Evolutionary conservation across 1,139 yeast genomes (phyloP).

Genomic region (Maudiozyma humilis): DNA sequence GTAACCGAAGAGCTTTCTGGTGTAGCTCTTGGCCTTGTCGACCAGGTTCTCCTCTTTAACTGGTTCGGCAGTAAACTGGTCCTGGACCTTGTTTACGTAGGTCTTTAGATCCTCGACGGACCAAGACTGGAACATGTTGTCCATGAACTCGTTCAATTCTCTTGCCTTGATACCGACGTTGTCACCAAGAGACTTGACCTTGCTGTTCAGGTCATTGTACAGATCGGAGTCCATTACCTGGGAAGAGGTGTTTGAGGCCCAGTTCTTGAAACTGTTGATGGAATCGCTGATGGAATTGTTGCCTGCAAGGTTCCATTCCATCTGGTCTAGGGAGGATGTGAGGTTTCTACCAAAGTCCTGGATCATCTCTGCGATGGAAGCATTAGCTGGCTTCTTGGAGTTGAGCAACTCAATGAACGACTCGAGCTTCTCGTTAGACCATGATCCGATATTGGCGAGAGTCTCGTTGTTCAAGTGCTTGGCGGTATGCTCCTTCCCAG

Average conservation of each 20-base stretch:
- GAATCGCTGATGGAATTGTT: not conserved
- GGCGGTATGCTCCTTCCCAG: not conserved
- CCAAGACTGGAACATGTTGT: slow-evolving; percentile 43
- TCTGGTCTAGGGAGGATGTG: not conserved
- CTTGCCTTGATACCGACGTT: slow-evolving; percentile 24
- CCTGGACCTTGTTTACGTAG: slow-evolving; percentile 48
- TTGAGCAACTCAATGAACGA: slow-evolving; percentile 10
- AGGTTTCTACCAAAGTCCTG: not conserved
- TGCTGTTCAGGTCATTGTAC: slow-evolving; percentile 18
- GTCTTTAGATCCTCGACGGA: slow-evolving; percentile 45
- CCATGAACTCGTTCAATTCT: slow-evolving; percentile 22
- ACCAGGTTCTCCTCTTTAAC: slow-evolving; percentile 39
- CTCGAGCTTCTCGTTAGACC: not conserved
- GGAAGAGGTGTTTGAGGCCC: slow-evolving; percentile 2
- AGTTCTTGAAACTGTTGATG: slow-evolving; percentile 8
- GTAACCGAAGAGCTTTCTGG: slow-evolving; percentile 33
- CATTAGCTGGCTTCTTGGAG: not conserved
- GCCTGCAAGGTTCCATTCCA: not conserved
- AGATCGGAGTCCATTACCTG: slow-evolving; percentile 4
- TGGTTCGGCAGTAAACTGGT: slow-evolving; percentile 32
- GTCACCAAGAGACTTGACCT: slow-evolving; percentile 22
- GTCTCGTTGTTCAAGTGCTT: not conserved
- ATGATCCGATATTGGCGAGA: not conserved
- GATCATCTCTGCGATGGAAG: not conserved
- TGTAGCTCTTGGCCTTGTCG: slow-evolving; percentile 40